phyloP scores from a whole-genome alignment of 2,329 filamentous ascomycete species.

The Diaporthe citrichinensis region DNA sequence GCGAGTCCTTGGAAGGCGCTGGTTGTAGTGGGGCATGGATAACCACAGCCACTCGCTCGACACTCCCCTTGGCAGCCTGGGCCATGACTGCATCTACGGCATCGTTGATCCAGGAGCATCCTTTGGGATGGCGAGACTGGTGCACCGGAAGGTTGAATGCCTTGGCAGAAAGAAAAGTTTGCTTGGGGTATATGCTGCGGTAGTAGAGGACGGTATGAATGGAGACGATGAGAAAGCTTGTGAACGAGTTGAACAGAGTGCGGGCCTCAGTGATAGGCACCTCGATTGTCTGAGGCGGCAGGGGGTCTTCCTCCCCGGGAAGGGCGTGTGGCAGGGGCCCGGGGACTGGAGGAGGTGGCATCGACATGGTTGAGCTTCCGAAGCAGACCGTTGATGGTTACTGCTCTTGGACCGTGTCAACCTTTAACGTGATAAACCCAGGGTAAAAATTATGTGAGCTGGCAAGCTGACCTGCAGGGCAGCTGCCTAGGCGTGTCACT shows the following conservation, averaged over 20 bases:
- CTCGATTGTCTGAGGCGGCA: conserved; percentile 37
- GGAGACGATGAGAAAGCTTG: conserved; percentile 84
- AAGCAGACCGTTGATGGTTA: not conserved
- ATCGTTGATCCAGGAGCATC: conserved; percentile 88
- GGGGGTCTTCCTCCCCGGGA: conserved; percentile 8
- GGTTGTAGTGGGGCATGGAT: conserved; percentile 55
- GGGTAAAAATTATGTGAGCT: not conserved
- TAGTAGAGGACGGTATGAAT: conserved; percentile 91
- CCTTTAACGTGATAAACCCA: not conserved
- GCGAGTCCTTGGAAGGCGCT: conserved; percentile 39
- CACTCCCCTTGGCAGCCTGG: conserved; percentile 74
- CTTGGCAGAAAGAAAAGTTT: conserved; percentile 83
- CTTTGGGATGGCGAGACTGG: conserved; percentile 87
- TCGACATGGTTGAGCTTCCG: conserved; percentile 36
- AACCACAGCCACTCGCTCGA: conserved; percentile 63
- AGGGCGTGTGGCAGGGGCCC: conserved; percentile 4
- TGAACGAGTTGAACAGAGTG: conserved; percentile 77
- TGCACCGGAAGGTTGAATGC: conserved; percentile 89
- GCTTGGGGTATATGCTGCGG: conserved; percentile 81
- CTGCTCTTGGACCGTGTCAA: not conserved
- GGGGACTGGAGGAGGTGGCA: conserved; percentile 36
- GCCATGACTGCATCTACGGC: conserved; percentile 79
- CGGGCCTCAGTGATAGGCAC: conserved; percentile 60
- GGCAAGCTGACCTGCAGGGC: conserved; percentile 2
- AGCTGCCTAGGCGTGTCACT: not conserved